phyloP scores from a whole-genome alignment of 1,284 basidiomycete species.

The Inonotus obliquus region DNA sequence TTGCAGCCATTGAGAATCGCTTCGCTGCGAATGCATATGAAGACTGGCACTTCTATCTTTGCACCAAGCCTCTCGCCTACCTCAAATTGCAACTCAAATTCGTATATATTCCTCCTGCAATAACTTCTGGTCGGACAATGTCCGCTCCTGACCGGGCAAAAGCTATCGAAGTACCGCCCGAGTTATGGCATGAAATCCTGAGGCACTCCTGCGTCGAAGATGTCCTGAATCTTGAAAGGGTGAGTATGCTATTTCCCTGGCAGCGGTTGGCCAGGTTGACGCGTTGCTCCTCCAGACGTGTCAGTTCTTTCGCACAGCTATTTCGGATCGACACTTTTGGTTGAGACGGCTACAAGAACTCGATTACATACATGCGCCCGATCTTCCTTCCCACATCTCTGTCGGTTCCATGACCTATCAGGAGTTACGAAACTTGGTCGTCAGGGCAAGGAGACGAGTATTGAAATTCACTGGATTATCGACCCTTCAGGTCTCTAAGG shows the following conservation, averaged over 20 bases:
- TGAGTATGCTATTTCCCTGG: background rate
- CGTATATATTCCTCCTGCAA: background rate
- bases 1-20: background rate
- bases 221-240: slow-evolving; percentile 2
- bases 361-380: slow-evolving; percentile 10
- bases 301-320: background rate
- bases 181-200: slow-evolving; percentile 9
- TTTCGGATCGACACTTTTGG: slow-evolving; percentile 9
- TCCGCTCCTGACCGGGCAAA: background rate
- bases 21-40: background rate
- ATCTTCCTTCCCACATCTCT: slow-evolving; percentile 3
- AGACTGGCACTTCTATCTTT: background rate
- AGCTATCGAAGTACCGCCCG: background rate
- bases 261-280: background rate
- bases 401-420: background rate
- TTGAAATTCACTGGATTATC: background rate
- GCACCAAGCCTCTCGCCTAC: background rate
- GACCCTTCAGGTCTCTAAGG: background rate
- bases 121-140: background rate
- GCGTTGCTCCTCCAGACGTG: background rate
- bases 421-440: slow-evolving; percentile 4
- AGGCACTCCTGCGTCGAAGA: background rate
- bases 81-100: background rate
- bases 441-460: background rate
- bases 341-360: slow-evolving; percentile 2